A percentile compares a stretch with the other conserved stretches of the same genome.
Conservation (phyloP, 768 basidiomycete genomes). For the Cyathus striatus region DNA sequence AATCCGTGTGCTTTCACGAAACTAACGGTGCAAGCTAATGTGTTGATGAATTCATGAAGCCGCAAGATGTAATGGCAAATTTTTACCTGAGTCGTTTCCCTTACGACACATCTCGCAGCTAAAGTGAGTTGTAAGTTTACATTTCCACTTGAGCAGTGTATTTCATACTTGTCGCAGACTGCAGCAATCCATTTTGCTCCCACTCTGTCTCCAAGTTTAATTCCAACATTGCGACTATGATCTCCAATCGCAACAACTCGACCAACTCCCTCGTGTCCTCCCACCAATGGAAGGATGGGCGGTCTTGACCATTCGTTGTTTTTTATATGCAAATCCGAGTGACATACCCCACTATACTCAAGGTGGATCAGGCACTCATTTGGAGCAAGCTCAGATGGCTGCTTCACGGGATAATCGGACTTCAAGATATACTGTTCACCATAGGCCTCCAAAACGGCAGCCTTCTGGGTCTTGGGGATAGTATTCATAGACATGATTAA, state of each 20-base stretch:
- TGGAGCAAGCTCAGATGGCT: slow-evolving; percentile 48
- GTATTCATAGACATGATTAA: neutral
- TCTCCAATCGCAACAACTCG: slow-evolving; percentile 72
- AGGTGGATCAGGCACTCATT: slow-evolving; percentile 71
- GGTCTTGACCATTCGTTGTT: slow-evolving; percentile 62
- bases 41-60: neutral
- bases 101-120: slow-evolving; percentile 70
- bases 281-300: slow-evolving; percentile 52
- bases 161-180: slow-evolving; percentile 29
- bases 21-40: slow-evolving; percentile 37
- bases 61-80: neutral
- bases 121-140: neutral
- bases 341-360: slow-evolving; percentile 59
- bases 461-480: slow-evolving; percentile 30
- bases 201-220: slow-evolving; percentile 72
- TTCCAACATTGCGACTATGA: slow-evolving; percentile 36
- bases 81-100: slow-evolving; percentile 46
- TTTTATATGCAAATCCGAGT: slow-evolving; percentile 70
- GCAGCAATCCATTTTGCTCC: slow-evolving; percentile 69
- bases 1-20: slow-evolving; percentile 51
- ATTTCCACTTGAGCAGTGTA: neutral
- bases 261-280: slow-evolving; percentile 81
- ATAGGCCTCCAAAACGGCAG: slow-evolving; percentile 27
- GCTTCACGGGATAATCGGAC: slow-evolving; percentile 49
- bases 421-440: slow-evolving; percentile 23